Conservation (phyloP, 2,329 filamentous ascomycete genomes). For the Trichoderma atrobrunneum region DNA sequence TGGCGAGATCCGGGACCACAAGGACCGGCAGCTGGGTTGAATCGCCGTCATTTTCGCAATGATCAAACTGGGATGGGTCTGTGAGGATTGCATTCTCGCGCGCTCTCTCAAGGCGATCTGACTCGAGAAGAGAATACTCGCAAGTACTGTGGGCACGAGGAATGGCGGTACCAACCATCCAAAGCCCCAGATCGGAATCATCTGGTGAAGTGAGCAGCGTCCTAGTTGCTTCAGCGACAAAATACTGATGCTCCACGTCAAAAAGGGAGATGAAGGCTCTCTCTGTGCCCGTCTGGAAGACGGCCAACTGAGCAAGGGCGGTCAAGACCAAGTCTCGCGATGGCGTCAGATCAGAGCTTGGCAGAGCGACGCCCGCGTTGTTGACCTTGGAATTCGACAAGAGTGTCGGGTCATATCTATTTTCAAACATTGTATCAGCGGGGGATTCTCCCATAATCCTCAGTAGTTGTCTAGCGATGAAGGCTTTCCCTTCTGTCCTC, state of each 20-base stretch:
- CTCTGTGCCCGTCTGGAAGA: constrained; percentile 39
- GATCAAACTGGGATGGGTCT: background rate
- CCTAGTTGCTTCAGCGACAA: constrained; percentile 47
- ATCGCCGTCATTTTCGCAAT: constrained; percentile 1
- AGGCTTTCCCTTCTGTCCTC: background rate
- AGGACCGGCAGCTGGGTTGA: constrained; percentile 27
- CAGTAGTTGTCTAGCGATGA: background rate
- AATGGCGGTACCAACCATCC: constrained; percentile 25
- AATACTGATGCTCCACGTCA: constrained; percentile 43
- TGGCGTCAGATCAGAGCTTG: constrained; percentile 23
- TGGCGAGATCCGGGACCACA: constrained; percentile 31
- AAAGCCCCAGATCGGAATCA: constrained; percentile 14
- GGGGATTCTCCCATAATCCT: background rate
- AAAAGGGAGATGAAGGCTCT: constrained; percentile 48
- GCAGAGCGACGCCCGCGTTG: background rate
- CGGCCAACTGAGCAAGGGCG: constrained; percentile 46
- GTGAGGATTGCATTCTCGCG: background rate
- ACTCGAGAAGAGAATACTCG: constrained; percentile 23
- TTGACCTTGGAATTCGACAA: constrained; percentile 8
- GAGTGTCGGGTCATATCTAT: constrained; percentile 18
- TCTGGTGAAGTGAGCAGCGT: constrained; percentile 32
- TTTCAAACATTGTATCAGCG: background rate
- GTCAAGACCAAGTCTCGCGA: constrained; percentile 38
- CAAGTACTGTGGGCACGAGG: constrained; percentile 24
- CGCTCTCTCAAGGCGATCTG: background rate